phyloP scores from a whole-genome alignment of 306 rosid genomes.

The Delonix regia region DNA sequence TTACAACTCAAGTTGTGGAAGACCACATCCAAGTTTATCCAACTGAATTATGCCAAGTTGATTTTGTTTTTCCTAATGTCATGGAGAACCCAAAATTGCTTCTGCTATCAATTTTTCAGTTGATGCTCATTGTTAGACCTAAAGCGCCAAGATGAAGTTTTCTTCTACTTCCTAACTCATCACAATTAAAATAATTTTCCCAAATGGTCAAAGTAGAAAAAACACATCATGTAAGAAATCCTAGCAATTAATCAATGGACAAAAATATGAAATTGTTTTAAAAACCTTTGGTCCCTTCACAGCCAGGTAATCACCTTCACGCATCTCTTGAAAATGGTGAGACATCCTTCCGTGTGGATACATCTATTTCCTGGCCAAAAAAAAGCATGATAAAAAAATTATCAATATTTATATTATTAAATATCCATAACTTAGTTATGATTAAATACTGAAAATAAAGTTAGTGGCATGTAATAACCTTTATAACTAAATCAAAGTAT shows the following conservation, averaged over 20 bases:
- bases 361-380: slow-evolving; percentile 54
- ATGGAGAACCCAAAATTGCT: too few relatives aligned
- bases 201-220: neutral
- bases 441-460: slow-evolving; percentile 21
- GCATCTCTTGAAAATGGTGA: slow-evolving; percentile 82
- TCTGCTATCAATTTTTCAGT: too few relatives aligned
- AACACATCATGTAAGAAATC: slow-evolving; percentile 5
- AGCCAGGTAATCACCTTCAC: slow-evolving; percentile 67
- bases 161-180: slow-evolving; percentile 4
- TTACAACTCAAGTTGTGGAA: too few relatives aligned
- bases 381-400: neutral
- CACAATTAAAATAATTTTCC: slow-evolving; percentile 4
- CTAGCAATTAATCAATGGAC: neutral
- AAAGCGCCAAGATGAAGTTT: too few relatives aligned
- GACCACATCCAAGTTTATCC: too few relatives aligned
- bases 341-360: slow-evolving; percentile 99
- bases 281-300: slow-evolving; percentile 92
- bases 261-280: neutral
- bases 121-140: too few relatives aligned
- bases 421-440: neutral
- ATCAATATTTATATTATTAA: neutral
- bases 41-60: too few relatives aligned
- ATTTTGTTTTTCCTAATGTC: too few relatives aligned
- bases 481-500: slow-evolving; percentile 79
- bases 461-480: slow-evolving; percentile 47